Evolutionary conservation across 2,329 filamentous ascomycete species (phyloP), one percentile per base, ranked within the genome.

Genomic region (Sordariomycetes sp.): DNA sequence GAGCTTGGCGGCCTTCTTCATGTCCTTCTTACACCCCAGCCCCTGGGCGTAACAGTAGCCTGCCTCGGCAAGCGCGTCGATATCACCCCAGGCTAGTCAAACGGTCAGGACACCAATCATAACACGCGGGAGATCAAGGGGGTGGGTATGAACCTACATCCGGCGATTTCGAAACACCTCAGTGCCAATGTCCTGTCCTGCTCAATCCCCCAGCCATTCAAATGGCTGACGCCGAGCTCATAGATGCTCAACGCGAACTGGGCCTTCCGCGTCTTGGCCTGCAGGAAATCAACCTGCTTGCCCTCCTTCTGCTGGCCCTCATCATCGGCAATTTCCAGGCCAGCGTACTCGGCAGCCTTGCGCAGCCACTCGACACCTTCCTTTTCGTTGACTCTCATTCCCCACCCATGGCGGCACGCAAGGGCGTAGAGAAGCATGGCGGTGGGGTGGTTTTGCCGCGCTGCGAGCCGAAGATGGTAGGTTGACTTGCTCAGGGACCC

Each of bases 131-230:
- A 35, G 1, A n/a, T 24, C 8, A 53, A 34, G 12, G 57, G 3
- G 16, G 48, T 3, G 3, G 28, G 24, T 22, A 3, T 46, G 14
- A 62, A 79, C 83, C 77, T 74, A 86, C 83, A 88, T 57, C 90
- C 93, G 50, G 94, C 94, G 65, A 97, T 96, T 71, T 99, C 94
- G 69, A 97, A 99, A 69, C 94, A 99, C 57, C 91, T 82, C 66
- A 99, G 73, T 0, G 91, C 94, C 60, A 97, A 79, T 5, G 82
- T 74, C 70, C 94, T 96, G 69, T 99, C 94, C 71, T 96, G 91
- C 64, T 93, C 85, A 46, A 96, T 95, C 18, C 94, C 94, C 94
- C 94, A 99, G 5, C 94, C 94, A 65, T 99, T 97, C 84, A 97
- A 91, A 69, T 97, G 93, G 68, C 90, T 96, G 28, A 97, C 91